Evolutionary conservation across 176 grass and related monocot genomes (phyloP), one percentile per base, ranked within the genome.

Genomic region (Pontederia paniculata): DNA sequence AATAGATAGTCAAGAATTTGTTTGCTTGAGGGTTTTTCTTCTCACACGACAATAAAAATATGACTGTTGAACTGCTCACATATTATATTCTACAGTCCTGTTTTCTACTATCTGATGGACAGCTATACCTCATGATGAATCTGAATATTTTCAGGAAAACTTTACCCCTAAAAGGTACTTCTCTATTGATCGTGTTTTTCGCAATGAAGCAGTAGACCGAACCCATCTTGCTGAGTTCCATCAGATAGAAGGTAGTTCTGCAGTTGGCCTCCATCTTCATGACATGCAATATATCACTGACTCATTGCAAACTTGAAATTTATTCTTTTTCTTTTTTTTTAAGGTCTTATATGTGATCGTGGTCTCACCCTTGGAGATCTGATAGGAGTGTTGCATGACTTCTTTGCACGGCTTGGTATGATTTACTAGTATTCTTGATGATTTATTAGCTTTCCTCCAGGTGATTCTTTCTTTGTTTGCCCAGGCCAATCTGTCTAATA

Each of bases 211-310:
- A 52, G 83, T 98, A 71, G 93, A 98, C 23, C 77, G 83, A 16
- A 98, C 93, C 66, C 86, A 98, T 80, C 86, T 98, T 66, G 93
- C 93, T 1, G 93, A 98, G 74, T 98, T 98, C 58, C 93, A 98
- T 69, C 93, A 98, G 54, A 98, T 98, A 63, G 93, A 98, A 70
- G 93, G 83, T 84, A 81, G 11, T 25, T 5, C 55, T 25, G 55
- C 53, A 63, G 54, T 17, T 31, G 52, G 18, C 45, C 67, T 37
- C 28, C 28, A 37, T 37, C 28, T 37, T 37, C 28, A 5, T 6
- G 7, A 37, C 1, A 37, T 37, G 3, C 48, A 60, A 60, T 44
- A 10, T 28, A 0, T 21, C 17, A 9, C 17, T 58, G 11, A 42
- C 13, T 21, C 20, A 0, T 21, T 49, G 15, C 15, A 49, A 23